Evolutionary conservation across 352 stramenopile genomes (phyloP), one percentile per base, ranked within the genome.

Genomic region (Globisporangium emineosum): DNA sequence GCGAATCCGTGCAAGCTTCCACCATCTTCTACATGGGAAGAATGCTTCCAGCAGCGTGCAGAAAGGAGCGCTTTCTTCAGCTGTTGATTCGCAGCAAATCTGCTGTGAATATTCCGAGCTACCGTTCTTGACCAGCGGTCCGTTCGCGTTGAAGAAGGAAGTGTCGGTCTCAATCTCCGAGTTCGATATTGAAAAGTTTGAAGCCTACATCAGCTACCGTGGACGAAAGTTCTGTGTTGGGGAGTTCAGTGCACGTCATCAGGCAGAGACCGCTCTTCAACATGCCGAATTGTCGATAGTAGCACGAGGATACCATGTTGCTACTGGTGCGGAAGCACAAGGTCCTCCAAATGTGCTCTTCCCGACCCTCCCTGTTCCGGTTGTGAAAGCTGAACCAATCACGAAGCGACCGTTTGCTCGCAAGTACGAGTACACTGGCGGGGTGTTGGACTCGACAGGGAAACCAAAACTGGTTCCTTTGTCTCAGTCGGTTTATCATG

Each of bases 151-250:
- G n/a, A 67, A 83, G 17, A 79, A 75, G 37, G 70, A 83, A 9
- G 65, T 86, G 5, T 51, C 75, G 0, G 57, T 79, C 29, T 75
- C 59, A 4, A 73, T 81, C n/a, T 65, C 62, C 55, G 73, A 84
- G 13, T 66, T 62, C 33, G 79, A 88, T 60, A 70, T 75, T 30
- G 79, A 88, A 29, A 80, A 73, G 43, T 76, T 77, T 19, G 79
- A 86, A 47, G 69, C 81, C 12, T 58, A 73, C 5, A 69, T 88
- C 42, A 65, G 52, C 19, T 87, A 81, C 53, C 56, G 68, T 42
- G 81, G 81, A 4, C 76, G 81, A 21, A 76, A 72, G 43, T 89
- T 77, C 61, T 77, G 63, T 32, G 53, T 91, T 1, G 82, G 82
- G 0, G 79, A 79, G 17, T 90, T 89, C 35, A 53, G 62, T 19